Evolutionary conservation across 1,284 basidiomycete species (phyloP), one percentile per base, ranked within the genome.

Genomic region (Puccinia polysora): DNA sequence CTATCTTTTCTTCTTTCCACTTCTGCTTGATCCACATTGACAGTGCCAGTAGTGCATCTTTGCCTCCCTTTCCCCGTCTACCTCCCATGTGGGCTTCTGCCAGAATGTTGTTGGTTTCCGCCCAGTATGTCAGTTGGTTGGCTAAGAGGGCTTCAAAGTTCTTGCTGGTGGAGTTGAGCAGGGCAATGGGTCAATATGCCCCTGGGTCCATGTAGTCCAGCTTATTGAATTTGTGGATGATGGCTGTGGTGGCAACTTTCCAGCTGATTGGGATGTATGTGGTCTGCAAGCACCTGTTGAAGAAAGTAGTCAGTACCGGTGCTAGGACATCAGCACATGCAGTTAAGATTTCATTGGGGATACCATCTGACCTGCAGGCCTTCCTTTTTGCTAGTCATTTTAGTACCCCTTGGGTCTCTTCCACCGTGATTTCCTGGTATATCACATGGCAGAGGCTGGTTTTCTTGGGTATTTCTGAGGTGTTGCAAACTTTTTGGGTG

Each of bases 171-270:
- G 25, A 7, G 28, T 36, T 58, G 28, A 58, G 18, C 25, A 58
- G 55, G 5, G 30, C 55, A 28, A 58, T 58, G 5, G 55, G 55
- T 58, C 30, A 28, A 28, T 58, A 58, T 7, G 55, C 55, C 15
- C 20, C 18, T 58, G 55, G 55, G 23, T 28, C 18, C 12, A 8
- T 18, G 28, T 58, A 58, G 34, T 58, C 55, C 7, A 5, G 8
- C 28, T 58, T 58, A 28, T 58, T 36, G 14, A 28, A 15, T 32
- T 58, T 58, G 14, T 20, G 28, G 28, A 58, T 58, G 8, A 58
- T 58, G 6, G 28, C 55, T 58, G 55, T 58, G 14, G 55, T 58
- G 7, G 55, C 55, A 20, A 34, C 15, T 43, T 38, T 62, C 58
- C 58, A 62, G n/a, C 8, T n/a, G 18, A 12, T 5, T 6, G 38